Percentiles rank a stretch among this genome's conserved stretches.
Conservation (phyloP, 2,329 filamentous ascomycete genomes). For the Beauveria australis region DNA sequence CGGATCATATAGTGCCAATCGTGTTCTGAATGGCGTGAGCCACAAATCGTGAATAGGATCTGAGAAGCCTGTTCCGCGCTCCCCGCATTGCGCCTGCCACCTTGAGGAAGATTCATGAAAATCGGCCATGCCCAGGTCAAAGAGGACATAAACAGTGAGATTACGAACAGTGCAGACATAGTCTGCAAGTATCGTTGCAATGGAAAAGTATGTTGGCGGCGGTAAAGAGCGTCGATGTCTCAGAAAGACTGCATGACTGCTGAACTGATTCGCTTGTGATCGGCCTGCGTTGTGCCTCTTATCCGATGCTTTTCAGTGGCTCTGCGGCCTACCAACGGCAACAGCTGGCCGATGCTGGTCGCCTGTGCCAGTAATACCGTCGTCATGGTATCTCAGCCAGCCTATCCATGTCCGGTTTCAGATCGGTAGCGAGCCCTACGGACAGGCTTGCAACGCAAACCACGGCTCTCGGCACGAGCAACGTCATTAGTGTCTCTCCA, state of each 20-base stretch:
- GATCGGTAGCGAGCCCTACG: background rate
- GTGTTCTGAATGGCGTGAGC: background rate
- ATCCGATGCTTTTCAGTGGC: background rate
- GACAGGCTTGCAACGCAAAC: background rate
- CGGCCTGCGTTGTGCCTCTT: background rate
- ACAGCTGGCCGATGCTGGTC: background rate
- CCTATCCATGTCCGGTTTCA: background rate
- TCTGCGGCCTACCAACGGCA: background rate
- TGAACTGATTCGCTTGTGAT: background rate
- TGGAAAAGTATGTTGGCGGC: background rate
- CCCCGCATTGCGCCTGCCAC: background rate
- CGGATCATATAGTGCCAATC: background rate
- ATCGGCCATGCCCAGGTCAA: background rate
- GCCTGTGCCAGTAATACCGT: background rate
- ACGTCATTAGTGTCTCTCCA: background rate
- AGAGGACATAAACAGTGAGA: background rate
- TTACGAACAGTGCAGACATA: background rate
- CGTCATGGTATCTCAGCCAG: background rate
- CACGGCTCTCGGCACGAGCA: conserved; percentile 7
- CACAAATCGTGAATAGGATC: background rate
- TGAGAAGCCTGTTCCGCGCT: background rate
- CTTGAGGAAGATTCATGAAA: background rate
- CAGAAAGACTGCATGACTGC: background rate
- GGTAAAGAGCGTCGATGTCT: background rate
- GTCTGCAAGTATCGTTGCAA: background rate